Conservation (phyloP, 768 basidiomycete species). For the Pleurotus djamor region DNA sequence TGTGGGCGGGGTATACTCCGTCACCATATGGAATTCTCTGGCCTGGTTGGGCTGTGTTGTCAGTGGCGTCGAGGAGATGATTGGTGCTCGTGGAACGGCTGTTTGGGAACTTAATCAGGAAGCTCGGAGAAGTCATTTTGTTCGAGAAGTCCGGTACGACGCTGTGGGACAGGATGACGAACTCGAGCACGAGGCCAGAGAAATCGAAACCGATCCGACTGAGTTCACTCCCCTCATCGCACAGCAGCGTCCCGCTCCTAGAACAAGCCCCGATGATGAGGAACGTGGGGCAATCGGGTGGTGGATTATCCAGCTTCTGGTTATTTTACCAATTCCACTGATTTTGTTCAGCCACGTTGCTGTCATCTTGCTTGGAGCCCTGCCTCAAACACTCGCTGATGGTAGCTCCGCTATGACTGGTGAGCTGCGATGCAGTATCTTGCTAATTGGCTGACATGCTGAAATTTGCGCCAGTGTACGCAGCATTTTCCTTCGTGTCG, state of each 20-base stretch:
- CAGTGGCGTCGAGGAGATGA: slow-evolving; percentile 29
- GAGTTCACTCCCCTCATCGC: slow-evolving; percentile 57
- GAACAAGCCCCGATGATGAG: slow-evolving; percentile 5
- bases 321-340: slow-evolving; percentile 52
- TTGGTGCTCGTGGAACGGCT: slow-evolving; percentile 11
- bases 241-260: not conserved
- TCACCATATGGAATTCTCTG: slow-evolving; percentile 52
- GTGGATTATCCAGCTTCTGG: slow-evolving; percentile 61
- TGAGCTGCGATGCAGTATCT: slow-evolving; percentile 27
- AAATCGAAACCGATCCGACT: slow-evolving; percentile 38
- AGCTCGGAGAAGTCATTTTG: slow-evolving; percentile 8
- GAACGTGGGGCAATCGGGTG: slow-evolving; percentile 28
- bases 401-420: slow-evolving; percentile 50
- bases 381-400: slow-evolving; percentile 61
- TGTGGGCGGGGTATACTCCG: slow-evolving; percentile 55
- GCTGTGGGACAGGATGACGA: slow-evolving; percentile 18
- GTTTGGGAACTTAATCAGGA: slow-evolving; percentile 6
- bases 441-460: not conserved
- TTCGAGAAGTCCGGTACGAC: slow-evolving; percentile 20
- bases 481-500: slow-evolving; percentile 38
- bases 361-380: slow-evolving; percentile 41
- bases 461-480: slow-evolving; percentile 42
- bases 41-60: slow-evolving; percentile 42
- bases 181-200: slow-evolving; percentile 12
- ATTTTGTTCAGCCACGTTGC: slow-evolving; percentile 51